Conservation (phyloP, 164 flowering plant genomes). For the Berberis thunbergii region DNA sequence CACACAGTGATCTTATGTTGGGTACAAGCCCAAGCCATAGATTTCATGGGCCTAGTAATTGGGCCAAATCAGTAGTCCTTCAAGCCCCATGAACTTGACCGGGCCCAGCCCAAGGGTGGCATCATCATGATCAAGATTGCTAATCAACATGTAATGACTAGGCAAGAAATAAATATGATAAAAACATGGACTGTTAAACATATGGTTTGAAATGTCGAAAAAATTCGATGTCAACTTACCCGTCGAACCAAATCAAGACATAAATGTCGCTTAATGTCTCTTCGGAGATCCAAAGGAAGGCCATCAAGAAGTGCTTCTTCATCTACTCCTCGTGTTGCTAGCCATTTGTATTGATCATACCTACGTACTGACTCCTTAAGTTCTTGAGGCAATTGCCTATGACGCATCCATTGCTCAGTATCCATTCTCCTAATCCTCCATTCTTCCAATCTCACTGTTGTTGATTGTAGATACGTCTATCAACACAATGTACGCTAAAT, state of each 20-base stretch:
- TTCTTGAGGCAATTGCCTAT: not conserved
- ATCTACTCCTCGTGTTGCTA: not conserved
- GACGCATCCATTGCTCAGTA: conserved; percentile 1
- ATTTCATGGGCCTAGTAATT: no score
- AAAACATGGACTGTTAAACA: no score
- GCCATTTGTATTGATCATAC: not conserved
- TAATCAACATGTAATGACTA: no score
- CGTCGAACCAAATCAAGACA: not conserved
- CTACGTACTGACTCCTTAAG: not conserved
- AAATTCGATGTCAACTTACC: not conserved
- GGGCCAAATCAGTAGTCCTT: no score
- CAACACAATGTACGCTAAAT: not conserved
- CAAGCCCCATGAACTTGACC: no score
- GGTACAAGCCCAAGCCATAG: no score
- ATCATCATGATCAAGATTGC: no score
- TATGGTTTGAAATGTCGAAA: no score
- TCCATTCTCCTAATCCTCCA: not conserved
- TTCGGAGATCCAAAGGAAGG: not conserved
- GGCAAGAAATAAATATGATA: no score
- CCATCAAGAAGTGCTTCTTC: not conserved
- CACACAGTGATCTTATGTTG: no score
- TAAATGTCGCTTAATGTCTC: not conserved
- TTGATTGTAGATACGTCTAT: not conserved
- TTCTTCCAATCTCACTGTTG: not conserved
- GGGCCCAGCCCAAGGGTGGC: no score